These are phyloP conservation scores for Rhodotorula toruloides DNA, from an alignment of 768 basidiomycete genomes.

Conservation along the genomic window DNA sequence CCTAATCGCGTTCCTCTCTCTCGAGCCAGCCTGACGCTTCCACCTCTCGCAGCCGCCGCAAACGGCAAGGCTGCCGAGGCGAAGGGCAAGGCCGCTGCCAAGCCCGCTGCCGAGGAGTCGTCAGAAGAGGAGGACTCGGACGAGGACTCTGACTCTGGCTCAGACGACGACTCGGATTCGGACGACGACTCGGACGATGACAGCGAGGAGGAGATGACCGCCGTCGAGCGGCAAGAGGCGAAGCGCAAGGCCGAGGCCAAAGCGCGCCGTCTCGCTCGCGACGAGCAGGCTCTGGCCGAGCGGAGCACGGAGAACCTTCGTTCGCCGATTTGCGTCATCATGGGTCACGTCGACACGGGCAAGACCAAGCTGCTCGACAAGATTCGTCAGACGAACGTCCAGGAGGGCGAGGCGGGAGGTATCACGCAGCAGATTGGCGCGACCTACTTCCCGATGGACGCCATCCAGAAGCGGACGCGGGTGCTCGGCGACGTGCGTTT, in stretches of 20 bases:
- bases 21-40: background rate
- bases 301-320: conserved; percentile 83
- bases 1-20: conserved; percentile 37
- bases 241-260: conserved; percentile 80
- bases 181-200: conserved; percentile 50
- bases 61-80: conserved; percentile 39
- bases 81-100: conserved; percentile 39
- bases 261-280: conserved; percentile 67
- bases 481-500: conserved; percentile 76
- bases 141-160: conserved; percentile 52
- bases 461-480: conserved; percentile 84
- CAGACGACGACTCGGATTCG: conserved; percentile 51
- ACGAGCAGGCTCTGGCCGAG: conserved; percentile 77
- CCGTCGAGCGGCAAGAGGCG: conserved; percentile 61
- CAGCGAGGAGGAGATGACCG: conserved; percentile 56
- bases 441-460: conserved; percentile 95
- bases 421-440: conserved; percentile 99
- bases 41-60: background rate
- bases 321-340: conserved; percentile 95
- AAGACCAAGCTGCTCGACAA: conserved; percentile 98
- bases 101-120: conserved; percentile 50
- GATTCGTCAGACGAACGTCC: conserved; percentile 99
- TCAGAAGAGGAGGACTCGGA: conserved; percentile 43
- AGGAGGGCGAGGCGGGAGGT: conserved; percentile 98
- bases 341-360: conserved; percentile 98